Percentiles rank a stretch among this genome's conserved stretches.
These are phyloP conservation scores for Petrea volubilis DNA, from an alignment of 257 asterid species.

Conservation along the genomic window DNA sequence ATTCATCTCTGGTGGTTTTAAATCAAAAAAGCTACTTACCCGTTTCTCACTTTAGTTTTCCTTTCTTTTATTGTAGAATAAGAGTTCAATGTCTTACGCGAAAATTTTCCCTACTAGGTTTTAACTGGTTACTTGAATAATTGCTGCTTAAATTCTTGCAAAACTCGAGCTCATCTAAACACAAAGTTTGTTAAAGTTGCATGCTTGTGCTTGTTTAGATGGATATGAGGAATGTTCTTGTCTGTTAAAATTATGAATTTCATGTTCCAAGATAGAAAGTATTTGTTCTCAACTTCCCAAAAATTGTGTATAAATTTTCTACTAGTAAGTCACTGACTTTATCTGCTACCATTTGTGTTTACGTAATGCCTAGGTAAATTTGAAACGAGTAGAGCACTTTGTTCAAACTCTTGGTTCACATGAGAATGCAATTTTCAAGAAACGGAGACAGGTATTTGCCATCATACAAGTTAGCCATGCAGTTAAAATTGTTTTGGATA, in stretches of 20 bases:
- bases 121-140: no score
- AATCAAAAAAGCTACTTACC: background rate
- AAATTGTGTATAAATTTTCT: background rate
- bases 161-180: background rate
- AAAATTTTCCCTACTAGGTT: no score
- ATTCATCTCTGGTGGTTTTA: background rate
- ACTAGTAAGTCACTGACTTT: background rate
- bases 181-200: background rate
- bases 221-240: background rate
- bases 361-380: slow-evolving; percentile 44
- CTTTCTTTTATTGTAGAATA: no score
- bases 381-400: slow-evolving; percentile 53
- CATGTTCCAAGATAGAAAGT: background rate
- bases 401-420: slow-evolving; percentile 49
- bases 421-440: slow-evolving; percentile 53
- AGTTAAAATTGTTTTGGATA: slow-evolving; percentile 5
- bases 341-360: slow-evolving; percentile 20
- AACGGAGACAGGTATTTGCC: slow-evolving; percentile 45
- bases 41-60: background rate
- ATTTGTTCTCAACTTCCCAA: background rate
- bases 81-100: no score
- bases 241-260: background rate
- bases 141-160: no score
- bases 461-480: slow-evolving; percentile 3
- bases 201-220: background rate